phyloP scores from a whole-genome alignment of 306 rosid genomes.

The Lathyrus tuberosus region DNA sequence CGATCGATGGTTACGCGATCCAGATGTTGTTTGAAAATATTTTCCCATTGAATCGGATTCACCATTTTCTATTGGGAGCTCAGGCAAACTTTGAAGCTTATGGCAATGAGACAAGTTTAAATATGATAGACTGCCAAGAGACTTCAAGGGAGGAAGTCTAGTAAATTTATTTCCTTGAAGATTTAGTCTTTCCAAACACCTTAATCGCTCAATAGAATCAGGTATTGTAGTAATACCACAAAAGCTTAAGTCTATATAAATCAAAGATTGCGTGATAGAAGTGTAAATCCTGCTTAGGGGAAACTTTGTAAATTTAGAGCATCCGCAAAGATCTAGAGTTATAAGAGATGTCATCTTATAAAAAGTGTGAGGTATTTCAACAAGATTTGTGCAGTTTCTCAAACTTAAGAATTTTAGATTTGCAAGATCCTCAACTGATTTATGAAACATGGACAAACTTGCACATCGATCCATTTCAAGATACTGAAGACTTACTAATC shows the following conservation, averaged over 20 bases:
- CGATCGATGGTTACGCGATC: too few species aligned
- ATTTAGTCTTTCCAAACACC: conserved; percentile 13
- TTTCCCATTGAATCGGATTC: too few species aligned
- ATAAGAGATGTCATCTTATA: background rate
- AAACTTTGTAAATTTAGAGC: background rate
- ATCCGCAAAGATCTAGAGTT: background rate
- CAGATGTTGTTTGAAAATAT: too few species aligned
- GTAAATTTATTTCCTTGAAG: conserved; percentile 5
- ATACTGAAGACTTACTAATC: background rate
- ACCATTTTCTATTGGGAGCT: background rate
- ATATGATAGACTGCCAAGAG: background rate
- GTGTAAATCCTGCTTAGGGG: background rate
- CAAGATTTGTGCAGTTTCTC: conserved; percentile 18
- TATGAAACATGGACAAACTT: background rate
- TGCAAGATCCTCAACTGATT: background rate
- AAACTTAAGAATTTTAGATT: background rate
- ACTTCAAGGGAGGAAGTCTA: background rate
- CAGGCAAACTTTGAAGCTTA: background rate
- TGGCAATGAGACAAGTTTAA: background rate
- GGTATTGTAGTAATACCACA: background rate
- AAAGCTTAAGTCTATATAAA: background rate
- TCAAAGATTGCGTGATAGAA: background rate
- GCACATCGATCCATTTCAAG: background rate
- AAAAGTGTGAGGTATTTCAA: background rate
- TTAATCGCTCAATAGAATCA: conserved; percentile 2